A percentile compares a stretch with the other conserved stretches of the same genome.
Conservation (phyloP, 176 grass and related monocot genomes). For the Dendrocalamus sinicus region DNA sequence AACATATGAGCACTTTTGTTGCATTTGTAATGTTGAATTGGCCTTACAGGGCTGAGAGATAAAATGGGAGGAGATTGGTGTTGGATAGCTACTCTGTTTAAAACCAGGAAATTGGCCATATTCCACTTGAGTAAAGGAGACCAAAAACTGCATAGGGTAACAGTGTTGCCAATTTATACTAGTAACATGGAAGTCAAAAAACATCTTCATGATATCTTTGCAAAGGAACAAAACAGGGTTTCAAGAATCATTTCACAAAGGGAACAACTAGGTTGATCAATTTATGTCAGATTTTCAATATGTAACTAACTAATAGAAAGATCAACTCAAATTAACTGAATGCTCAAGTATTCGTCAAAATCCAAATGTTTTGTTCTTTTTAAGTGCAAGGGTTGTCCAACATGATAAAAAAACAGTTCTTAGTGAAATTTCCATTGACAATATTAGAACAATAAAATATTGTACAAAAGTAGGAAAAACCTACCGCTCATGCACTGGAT, state of each 20-base stretch:
- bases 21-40: neutral
- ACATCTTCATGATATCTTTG: neutral
- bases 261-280: neutral
- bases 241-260: neutral
- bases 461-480: neutral
- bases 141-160: neutral
- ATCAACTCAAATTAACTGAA: neutral
- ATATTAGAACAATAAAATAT: neutral
- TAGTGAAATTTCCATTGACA: neutral
- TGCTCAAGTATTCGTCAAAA: neutral
- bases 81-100: neutral
- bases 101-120: neutral
- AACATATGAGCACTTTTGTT: neutral
- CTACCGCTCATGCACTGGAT: slow-evolving; percentile 49
- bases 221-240: neutral
- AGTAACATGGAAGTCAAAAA: neutral
- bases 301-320: slow-evolving; percentile 11
- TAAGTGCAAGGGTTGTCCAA: neutral
- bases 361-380: neutral
- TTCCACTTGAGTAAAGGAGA: neutral
- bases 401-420: neutral
- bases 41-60: neutral
- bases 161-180: neutral
- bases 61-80: neutral
- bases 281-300: neutral